phyloP scores from a whole-genome alignment of 2,329 filamentous ascomycete genomes.

The Aspergillus hortae region DNA sequence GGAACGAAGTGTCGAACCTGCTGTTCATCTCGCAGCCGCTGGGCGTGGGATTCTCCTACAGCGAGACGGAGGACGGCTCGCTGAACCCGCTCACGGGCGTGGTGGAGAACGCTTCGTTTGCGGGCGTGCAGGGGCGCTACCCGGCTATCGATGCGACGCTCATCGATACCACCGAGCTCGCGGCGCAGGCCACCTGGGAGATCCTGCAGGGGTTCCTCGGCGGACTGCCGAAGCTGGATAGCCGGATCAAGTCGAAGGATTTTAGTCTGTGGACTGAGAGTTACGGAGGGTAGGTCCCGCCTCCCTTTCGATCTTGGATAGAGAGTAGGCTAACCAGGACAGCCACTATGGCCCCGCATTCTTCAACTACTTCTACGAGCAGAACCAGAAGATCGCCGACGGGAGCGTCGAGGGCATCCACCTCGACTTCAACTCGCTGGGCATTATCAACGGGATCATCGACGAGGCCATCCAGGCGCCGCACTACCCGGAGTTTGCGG shows the following conservation, averaged over 20 bases:
- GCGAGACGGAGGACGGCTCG: constrained; percentile 36
- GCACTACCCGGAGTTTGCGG: constrained; percentile 51
- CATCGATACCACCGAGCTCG: constrained; percentile 55
- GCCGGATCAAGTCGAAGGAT: constrained; percentile 48
- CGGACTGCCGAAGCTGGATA: constrained; percentile 47
- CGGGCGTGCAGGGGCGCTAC: constrained; percentile 45
- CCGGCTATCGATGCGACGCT: constrained; percentile 49
- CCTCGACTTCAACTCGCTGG: constrained; percentile 53
- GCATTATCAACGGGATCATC: constrained; percentile 57
- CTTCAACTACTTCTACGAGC: constrained; percentile 55
- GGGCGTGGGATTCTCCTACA: constrained; percentile 47
- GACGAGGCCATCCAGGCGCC: constrained; percentile 50
- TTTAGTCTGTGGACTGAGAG: constrained; percentile 61
- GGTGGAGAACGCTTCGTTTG: constrained; percentile 43
- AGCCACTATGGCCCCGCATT: constrained; percentile 55
- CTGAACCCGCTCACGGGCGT: constrained; percentile 43
- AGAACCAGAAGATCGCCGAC: constrained; percentile 54
- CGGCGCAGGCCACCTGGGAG: constrained; percentile 55
- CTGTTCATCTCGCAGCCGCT: constrained; percentile 61
- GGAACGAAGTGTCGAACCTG: constrained; percentile 59
- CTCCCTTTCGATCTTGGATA: background rate
- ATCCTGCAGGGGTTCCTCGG: constrained; percentile 54
- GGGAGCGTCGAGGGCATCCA: constrained; percentile 47
- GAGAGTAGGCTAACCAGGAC: constrained; percentile 12
- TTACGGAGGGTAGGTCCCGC: constrained; percentile 42